phyloP scores from a whole-genome alignment of 495 filamentous ascomycete species.

The Thozetella sp. region DNA sequence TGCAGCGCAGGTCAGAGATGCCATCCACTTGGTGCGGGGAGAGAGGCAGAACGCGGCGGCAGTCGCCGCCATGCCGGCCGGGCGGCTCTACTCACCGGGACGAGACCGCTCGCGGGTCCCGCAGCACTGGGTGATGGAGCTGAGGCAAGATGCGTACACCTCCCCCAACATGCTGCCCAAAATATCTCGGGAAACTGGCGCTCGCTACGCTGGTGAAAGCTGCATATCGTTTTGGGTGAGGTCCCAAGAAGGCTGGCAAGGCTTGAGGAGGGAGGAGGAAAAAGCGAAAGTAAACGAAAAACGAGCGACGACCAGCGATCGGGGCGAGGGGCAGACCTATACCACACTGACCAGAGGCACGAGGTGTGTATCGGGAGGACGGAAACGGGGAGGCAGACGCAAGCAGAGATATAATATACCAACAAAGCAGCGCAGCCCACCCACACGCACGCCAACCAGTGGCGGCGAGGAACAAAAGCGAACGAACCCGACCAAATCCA shows the following conservation, averaged over 20 bases:
- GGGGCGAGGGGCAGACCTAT: conserved; percentile 10
- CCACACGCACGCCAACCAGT: neutral
- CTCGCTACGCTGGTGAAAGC: conserved; percentile 13
- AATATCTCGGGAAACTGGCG: conserved; percentile 30
- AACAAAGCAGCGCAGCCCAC: neutral
- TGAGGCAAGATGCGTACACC: conserved; percentile 39
- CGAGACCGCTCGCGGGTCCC: conserved; percentile 36
- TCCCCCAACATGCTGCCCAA: conserved; percentile 40
- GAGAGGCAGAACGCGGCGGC: no score
- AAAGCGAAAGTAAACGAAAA: conserved; percentile 20
- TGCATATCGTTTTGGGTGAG: conserved; percentile 24
- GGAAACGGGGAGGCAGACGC: neutral
- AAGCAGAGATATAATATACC: neutral
- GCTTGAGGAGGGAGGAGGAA: conserved; percentile 11
- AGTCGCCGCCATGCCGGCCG: neutral
- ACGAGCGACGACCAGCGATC: conserved; percentile 27
- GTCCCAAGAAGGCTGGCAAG: conserved; percentile 7
- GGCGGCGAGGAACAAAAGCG: neutral
- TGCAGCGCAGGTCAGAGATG: conserved; percentile 5
- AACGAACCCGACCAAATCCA: neutral
- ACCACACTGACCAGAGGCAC: conserved; percentile 4
- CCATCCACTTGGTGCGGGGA: no score
- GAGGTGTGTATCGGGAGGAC: conserved; percentile 8
- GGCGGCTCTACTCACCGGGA: conserved; percentile 18
- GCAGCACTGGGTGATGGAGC: conserved; percentile 42